Base-by-base conservation (phyloP, 2,329 filamentous ascomycete species). In the Xylariaceae sp. region DNA sequence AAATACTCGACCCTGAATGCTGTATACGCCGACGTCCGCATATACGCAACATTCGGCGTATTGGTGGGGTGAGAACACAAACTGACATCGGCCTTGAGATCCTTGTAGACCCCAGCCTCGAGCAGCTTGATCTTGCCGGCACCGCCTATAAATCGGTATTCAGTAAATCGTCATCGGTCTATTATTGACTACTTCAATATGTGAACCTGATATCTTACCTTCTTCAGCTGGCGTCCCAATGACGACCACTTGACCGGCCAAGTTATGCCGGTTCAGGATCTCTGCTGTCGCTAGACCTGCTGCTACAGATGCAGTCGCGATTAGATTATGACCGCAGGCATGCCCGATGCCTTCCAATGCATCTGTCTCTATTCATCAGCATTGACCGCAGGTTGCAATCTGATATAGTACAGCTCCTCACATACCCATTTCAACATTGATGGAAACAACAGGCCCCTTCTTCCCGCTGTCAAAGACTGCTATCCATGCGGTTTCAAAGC, bases 221-320 rank as follows among this genome's bases (percentile, higher is more conserved):
- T 83, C 80, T 65, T 83, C 80, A 2, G 78, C 81, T 0, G 81
- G 81, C 0, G 81, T 83, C 15, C 81, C 81, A 45, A 81, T 75
- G 39, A 82, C 66, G 7, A 78, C 70, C 34, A 80, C 68, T 55
- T 75, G 77, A 3, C 80, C 80, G 0, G 74, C 66, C 2, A 84
- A 69, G 1, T 68, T 63, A 47, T 76, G 71, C 10, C 72, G 66
- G 17, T 71, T 74, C 63, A 83, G 72, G 2, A 78, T 67, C 30
- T 76, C 70, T 0, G 77, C 79, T 0, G 80, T 73, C 2, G 78
- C 80, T 2, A 84, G 65, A 23, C 75, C 78, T 2, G 71, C 78
- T 1, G 78, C 74, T 8, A 82, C 68, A 0, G 79, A 80, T 2
- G 78, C 75, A 0, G 74, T 78, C 4, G 79, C 79, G 56, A 82